Conservation (phyloP, 192 early-diverging fungal genomes). For the Coemansia sp. region DNA sequence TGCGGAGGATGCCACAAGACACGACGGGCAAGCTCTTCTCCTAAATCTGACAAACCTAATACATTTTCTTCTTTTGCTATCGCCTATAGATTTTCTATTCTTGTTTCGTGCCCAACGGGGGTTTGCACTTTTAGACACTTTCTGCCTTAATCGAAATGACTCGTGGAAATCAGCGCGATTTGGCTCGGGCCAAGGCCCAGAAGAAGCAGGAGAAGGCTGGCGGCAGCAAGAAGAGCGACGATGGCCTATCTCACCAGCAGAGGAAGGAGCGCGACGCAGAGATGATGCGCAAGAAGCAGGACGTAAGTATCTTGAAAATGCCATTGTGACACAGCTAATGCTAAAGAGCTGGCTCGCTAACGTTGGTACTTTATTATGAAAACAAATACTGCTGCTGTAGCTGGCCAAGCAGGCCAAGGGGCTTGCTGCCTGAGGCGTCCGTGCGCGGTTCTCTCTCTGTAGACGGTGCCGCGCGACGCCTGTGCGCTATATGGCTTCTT, state of each 20-base stretch:
- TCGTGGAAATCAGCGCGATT: conserved; percentile 57
- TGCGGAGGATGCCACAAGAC: background rate
- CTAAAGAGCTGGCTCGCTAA: background rate
- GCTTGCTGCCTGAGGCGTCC: background rate
- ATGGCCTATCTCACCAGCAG: conserved; percentile 26
- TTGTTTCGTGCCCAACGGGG: background rate
- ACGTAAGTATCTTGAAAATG: conserved; percentile 11
- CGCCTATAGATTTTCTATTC: background rate
- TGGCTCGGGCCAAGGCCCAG: conserved; percentile 44
- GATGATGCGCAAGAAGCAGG: conserved; percentile 54
- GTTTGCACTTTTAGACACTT: background rate
- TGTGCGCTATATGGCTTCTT: conserved; percentile 1
- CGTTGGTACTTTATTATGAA: background rate
- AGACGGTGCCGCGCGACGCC: background rate
- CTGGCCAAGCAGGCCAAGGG: conserved; percentile 1
- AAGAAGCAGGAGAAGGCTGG: conserved; percentile 46
- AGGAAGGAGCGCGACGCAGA: conserved; percentile 49
- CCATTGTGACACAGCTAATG: background rate
- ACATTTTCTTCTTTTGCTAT: background rate
- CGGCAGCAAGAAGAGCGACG: conserved; percentile 35
- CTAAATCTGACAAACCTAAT: background rate
- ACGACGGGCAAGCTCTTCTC: background rate
- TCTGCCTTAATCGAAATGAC: conserved; percentile 32
- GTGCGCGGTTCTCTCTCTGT: background rate
- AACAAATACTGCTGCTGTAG: background rate